Conservation (phyloP, 163 green algal genomes). For the Volvox carteri region DNA sequence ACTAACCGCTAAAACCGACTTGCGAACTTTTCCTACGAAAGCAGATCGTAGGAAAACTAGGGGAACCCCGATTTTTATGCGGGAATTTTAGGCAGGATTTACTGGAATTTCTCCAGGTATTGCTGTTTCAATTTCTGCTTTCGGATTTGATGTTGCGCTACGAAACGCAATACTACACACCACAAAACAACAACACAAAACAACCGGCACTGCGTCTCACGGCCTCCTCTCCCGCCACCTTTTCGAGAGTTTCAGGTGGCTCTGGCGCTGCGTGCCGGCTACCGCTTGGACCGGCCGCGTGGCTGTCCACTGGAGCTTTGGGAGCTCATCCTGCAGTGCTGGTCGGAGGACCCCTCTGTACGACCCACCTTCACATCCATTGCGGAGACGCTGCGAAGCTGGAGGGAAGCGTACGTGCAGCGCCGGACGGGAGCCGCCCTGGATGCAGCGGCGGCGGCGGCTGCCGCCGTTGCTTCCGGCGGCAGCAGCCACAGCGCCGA, state of each 20-base stretch:
- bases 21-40: too few relatives aligned
- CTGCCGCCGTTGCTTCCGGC: not conserved
- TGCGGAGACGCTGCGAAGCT: conserved; percentile 1
- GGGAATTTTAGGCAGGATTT: too few relatives aligned
- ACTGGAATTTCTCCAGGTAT: too few relatives aligned
- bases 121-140: too few relatives aligned
- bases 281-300: conserved; percentile 40
- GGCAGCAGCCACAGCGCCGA: not conserved
- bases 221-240: too few relatives aligned
- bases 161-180: too few relatives aligned
- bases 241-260: conserved; percentile 25
- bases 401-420: conserved; percentile 33
- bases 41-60: too few relatives aligned
- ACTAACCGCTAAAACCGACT: too few relatives aligned
- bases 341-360: conserved; percentile 32
- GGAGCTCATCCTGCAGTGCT: conserved; percentile 67
- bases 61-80: too few relatives aligned
- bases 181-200: too few relatives aligned
- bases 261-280: conserved; percentile 14
- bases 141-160: too few relatives aligned
- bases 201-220: too few relatives aligned
- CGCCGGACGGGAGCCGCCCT: not conserved
- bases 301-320: conserved; percentile 67
- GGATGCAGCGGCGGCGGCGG: not conserved
- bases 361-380: conserved; percentile 58